Conservation (phyloP, 352 stramenopile genomes). For the Phytophthora agathidicida region DNA sequence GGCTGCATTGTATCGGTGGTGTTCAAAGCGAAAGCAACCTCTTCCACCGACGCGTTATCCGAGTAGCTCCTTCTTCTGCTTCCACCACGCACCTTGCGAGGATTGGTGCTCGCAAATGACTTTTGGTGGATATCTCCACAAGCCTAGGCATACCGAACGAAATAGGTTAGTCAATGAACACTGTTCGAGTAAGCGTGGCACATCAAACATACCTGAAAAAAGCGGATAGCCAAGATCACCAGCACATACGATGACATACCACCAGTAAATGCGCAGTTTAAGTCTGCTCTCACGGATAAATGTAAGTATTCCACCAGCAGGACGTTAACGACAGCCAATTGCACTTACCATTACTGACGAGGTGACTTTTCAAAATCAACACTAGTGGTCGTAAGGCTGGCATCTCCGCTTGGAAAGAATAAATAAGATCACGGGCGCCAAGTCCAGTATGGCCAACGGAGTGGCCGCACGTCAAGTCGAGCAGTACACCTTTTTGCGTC, state of each 20-base stretch:
- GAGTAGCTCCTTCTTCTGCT: constrained; percentile 41
- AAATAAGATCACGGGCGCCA: constrained; percentile 92
- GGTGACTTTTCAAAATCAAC: constrained; percentile 93
- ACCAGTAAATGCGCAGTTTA: constrained; percentile 95
- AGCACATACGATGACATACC: constrained; percentile 96
- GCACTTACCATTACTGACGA: constrained; percentile 57
- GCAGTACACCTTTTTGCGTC: constrained; percentile 55
- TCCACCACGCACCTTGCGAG: constrained; percentile 19
- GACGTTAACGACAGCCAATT: too few relatives aligned
- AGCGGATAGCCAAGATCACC: constrained; percentile 95
- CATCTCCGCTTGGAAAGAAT: constrained; percentile 89
- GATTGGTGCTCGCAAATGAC: constrained; percentile 38
- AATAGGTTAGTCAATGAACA: neutral
- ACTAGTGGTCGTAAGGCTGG: constrained; percentile 94
- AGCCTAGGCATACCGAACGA: too few relatives aligned
- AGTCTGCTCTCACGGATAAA: constrained; percentile 49
- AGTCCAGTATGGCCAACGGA: constrained; percentile 94
- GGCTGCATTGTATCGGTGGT: constrained; percentile 21
- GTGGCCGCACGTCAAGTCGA: constrained; percentile 97
- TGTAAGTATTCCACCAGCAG: too few relatives aligned
- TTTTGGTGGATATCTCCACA: constrained; percentile 74
- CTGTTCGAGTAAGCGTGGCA: too few relatives aligned
- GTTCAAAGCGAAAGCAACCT: constrained; percentile 17
- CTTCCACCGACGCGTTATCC: constrained; percentile 32
- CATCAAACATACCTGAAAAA: constrained; percentile 92